Evolutionary conservation across 2,329 filamentous ascomycete species (phyloP).

Genomic region (Fusarium sp.): DNA sequence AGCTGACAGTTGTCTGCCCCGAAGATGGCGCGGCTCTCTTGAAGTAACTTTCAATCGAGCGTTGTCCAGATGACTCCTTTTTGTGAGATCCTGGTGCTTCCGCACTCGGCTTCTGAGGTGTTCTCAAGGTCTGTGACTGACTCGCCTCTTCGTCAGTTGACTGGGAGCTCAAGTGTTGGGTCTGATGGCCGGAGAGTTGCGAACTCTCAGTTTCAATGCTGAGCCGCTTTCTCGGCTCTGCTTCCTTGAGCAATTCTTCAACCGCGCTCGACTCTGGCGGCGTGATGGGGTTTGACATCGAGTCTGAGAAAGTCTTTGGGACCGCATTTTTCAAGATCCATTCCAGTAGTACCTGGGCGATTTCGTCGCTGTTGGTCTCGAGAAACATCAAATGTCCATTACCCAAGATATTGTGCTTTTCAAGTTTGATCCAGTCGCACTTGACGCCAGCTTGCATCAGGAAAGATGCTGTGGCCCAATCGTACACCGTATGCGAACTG

Average conservation of each 20-base stretch:
- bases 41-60: neutral
- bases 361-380: constrained; percentile 65
- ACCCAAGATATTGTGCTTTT: constrained; percentile 61
- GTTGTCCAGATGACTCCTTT: neutral
- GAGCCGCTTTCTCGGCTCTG: neutral
- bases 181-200: neutral
- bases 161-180: neutral
- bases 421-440: constrained; percentile 62
- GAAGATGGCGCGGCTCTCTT: constrained; percentile 20
- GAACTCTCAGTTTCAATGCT: neutral
- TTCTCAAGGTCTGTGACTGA: neutral
- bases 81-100: neutral
- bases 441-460: constrained; percentile 66
- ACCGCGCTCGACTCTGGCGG: constrained; percentile 9
- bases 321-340: constrained; percentile 54
- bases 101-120: constrained; percentile 6
- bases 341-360: constrained; percentile 57
- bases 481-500: constrained; percentile 68
- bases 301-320: neutral
- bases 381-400: constrained; percentile 71
- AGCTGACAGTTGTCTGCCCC: constrained; percentile 15
- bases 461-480: constrained; percentile 68
- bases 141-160: neutral
- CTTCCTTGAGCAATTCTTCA: neutral
- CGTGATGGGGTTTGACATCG: neutral